Conservation (phyloP, 2,329 filamentous ascomycete species). For the Arthrobotrys musiformis region DNA sequence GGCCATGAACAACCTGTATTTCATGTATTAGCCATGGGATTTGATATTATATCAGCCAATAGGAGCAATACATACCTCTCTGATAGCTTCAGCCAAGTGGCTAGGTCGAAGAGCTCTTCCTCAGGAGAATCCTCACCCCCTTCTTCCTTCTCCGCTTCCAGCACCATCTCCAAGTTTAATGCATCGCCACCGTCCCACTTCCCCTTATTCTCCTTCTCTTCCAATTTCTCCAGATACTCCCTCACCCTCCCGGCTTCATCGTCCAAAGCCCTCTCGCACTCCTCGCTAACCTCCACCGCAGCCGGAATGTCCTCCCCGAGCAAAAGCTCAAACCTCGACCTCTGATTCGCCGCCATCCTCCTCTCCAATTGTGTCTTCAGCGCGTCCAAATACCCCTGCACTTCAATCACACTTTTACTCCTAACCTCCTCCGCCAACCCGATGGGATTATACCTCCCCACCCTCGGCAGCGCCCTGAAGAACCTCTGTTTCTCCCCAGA, state of each 20-base stretch:
- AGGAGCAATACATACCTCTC: constrained; percentile 21
- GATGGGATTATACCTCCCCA: constrained; percentile 38
- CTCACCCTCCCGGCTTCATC: constrained; percentile 36
- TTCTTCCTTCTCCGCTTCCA: neutral
- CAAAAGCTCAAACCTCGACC: constrained; percentile 17
- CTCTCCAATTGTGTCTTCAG: constrained; percentile 24
- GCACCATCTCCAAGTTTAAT: constrained; percentile 24
- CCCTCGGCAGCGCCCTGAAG: constrained; percentile 42
- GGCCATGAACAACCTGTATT: constrained; percentile 45
- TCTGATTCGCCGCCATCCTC: neutral
- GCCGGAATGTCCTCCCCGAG: constrained; percentile 54
- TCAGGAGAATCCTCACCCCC: neutral
- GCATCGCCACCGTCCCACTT: constrained; percentile 4
- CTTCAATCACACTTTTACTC: constrained; percentile 48
- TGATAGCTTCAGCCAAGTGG: constrained; percentile 25
- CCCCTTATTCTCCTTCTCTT: constrained; percentile 15
- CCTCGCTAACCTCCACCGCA: constrained; percentile 48
- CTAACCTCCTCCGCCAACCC: constrained; percentile 29
- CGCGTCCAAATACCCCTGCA: constrained; percentile 42
- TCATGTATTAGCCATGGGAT: constrained; percentile 16
- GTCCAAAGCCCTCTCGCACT: constrained; percentile 42
- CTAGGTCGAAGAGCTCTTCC: constrained; percentile 9
- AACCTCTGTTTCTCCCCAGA: constrained; percentile 37
- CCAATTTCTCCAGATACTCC: constrained; percentile 24
- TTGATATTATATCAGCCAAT: no score